Evolutionary conservation across 179 eudicot species (phyloP), one percentile per base, ranked within the genome.

Genomic region (Actinidia arguta): DNA sequence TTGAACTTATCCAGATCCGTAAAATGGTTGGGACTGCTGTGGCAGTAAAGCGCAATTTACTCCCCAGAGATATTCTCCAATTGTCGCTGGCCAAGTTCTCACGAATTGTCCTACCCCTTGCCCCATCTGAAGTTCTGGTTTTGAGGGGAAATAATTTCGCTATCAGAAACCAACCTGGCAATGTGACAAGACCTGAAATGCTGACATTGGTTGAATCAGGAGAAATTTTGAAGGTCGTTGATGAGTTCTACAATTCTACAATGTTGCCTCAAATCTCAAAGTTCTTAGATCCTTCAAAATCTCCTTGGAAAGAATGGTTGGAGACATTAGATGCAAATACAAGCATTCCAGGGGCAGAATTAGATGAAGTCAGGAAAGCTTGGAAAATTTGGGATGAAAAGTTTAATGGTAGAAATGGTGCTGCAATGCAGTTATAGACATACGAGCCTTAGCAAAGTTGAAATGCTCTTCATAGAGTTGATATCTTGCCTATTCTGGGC

Each of bases 21-120:
- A 96, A 96, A 90, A 96, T 96, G 99, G 92, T 94, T 69, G 99
- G 98, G 56, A 91, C 99, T 44, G 98, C 98, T 25, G 92, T 96
- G 25, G 98, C 99, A 0, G 89, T 94, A 51, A 96, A 96, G 86
- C 98, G 99, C 36, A 88, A 90, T n/a, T 82, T 96, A 80, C 92
- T 96, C 54, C 95, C 96, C 63, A 88, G 91, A 84, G 99, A 96
- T 81, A 84, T 94, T 76, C 70, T 96, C 48, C 76, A 83, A 77
- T 36, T 94, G 85, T 96, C 98, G 5, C 90, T 94, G 64, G 86
- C 86, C 91, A 96, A 94, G 86, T 94, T 91, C 80, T 88, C 99
- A 27, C 86, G 99, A 76, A 89, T 96, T 72, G 83, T 93, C 68
- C 85, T 94, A 52, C 99, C 99, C 12, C 96, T 94, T 75, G 98